Evolutionary conservation across 2,329 filamentous ascomycete genomes (phyloP).

Genomic region (Aureobasidium sp.): DNA sequence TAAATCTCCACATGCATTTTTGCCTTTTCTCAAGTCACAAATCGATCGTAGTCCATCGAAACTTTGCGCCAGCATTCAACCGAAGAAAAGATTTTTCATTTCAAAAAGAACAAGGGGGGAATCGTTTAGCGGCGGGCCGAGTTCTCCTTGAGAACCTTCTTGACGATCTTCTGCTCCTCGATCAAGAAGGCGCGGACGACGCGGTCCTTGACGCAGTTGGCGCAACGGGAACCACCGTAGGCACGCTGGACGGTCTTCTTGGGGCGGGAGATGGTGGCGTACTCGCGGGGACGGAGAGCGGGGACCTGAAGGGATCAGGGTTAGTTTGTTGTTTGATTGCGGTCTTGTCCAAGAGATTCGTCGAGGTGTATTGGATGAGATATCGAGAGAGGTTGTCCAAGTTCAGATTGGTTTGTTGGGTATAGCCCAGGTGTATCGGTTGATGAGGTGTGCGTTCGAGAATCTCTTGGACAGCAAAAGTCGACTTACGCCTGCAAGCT

Average conservation of each 20-base stretch:
- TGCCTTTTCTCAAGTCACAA: conserved; percentile 14
- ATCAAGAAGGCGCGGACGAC: conserved; percentile 98
- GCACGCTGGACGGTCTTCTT: conserved; percentile 99
- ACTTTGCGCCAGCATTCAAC: conserved; percentile 17
- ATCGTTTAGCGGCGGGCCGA: conserved; percentile 32
- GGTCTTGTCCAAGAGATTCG: conserved; percentile 16
- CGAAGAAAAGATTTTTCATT: conserved; percentile 18
- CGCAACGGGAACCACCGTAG: conserved; percentile 97
- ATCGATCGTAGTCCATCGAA: conserved; percentile 13
- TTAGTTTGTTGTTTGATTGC: not conserved
- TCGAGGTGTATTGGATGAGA: not conserved
- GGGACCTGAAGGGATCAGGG: conserved; percentile 57
- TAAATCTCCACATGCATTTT: conserved; percentile 17
- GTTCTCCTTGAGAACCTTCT: conserved; percentile 98
- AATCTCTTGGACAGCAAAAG: conserved; percentile 12
- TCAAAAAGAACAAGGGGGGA: conserved; percentile 11
- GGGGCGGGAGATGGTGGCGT: conserved; percentile 91
- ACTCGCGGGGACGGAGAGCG: conserved; percentile 96
- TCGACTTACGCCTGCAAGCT: conserved; percentile 90
- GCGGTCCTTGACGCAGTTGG: conserved; percentile 96
- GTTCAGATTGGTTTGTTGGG: not conserved
- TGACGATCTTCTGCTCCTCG: conserved; percentile 99
- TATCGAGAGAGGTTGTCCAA: not conserved
- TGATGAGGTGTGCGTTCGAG: not conserved
- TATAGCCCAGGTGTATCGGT: not conserved